Evolutionary conservation across 1,284 basidiomycete genomes (phyloP).

Genomic region (Cryptococcus sp.): DNA sequence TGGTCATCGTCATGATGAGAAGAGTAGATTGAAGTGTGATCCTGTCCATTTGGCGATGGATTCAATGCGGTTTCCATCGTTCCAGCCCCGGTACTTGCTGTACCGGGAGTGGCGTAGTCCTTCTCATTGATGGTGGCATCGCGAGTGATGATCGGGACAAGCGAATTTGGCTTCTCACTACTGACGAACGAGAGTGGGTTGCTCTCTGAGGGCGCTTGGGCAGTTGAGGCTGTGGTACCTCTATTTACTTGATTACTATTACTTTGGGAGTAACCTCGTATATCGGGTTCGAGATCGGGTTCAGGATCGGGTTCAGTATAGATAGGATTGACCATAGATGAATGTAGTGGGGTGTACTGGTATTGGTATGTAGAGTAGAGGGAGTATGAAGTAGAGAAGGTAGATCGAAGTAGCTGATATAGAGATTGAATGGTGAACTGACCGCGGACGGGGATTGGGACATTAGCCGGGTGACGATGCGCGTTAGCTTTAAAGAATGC

Average conservation of each 20-base stretch:
- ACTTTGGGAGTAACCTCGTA: constrained; percentile 6
- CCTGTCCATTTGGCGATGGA: not conserved
- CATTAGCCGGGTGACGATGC: not conserved
- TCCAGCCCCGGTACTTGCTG: not conserved
- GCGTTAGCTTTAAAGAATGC: too few relatives aligned
- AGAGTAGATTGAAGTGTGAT: not conserved
- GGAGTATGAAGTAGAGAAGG: not conserved
- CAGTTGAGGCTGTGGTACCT: not conserved
- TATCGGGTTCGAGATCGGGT: constrained; percentile 27
- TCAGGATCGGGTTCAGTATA: constrained; percentile 21
- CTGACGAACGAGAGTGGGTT: not conserved
- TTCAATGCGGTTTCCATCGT: not conserved
- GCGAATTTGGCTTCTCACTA: not conserved
- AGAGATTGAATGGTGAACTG: not conserved
- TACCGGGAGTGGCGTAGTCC: not conserved
- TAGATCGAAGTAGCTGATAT: not conserved
- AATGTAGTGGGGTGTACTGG: not conserved
- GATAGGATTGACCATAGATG: constrained; percentile 22
- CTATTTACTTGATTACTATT: constrained; percentile 1
- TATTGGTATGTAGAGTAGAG: too few relatives aligned
- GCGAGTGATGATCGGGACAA: not conserved
- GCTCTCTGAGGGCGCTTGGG: not conserved
- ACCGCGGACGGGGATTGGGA: not conserved
- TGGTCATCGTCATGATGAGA: not conserved
- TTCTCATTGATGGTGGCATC: not conserved